Percentiles rank a stretch among this genome's conserved stretches.
Evolutionary conservation across 768 basidiomycete species (phyloP).

Genomic region (Candolleomyces eurysporus): DNA sequence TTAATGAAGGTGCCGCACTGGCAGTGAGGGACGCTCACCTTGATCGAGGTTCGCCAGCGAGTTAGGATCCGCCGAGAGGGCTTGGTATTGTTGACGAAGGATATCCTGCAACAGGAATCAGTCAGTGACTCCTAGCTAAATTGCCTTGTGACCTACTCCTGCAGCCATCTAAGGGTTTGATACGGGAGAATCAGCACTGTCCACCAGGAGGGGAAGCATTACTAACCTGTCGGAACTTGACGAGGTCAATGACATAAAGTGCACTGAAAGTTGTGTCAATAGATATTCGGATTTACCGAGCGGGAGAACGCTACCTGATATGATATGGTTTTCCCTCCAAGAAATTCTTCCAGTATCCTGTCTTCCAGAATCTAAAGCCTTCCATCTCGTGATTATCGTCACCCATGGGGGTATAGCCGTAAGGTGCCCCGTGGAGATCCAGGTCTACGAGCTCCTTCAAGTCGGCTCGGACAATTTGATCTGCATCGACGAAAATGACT

Average conservation of each 20-base stretch:
- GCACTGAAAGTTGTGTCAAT: constrained; percentile 52
- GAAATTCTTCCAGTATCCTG: constrained; percentile 92
- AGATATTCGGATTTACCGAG: background rate
- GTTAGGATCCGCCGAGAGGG: constrained; percentile 89
- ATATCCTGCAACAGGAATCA: constrained; percentile 56
- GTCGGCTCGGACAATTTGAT: constrained; percentile 97
- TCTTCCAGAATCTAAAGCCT: constrained; percentile 98
- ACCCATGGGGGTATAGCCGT: constrained; percentile 97
- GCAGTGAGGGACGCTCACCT: constrained; percentile 40
- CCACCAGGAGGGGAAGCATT: background rate
- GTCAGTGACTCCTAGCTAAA: background rate
- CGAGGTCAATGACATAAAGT: constrained; percentile 92
- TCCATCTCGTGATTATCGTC: constrained; percentile 94
- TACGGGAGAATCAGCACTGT: background rate
- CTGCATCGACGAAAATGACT: constrained; percentile 98
- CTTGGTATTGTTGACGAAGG: constrained; percentile 88
- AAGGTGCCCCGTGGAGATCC: constrained; percentile 89
- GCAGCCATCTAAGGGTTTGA: constrained; percentile 40
- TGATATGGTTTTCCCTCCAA: constrained; percentile 86
- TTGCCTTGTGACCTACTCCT: constrained; percentile 27
- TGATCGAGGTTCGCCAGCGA: constrained; percentile 95
- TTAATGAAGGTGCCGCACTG: background rate
- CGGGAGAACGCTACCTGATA: constrained; percentile 62
- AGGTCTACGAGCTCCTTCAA: constrained; percentile 92
- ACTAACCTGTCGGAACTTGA: constrained; percentile 84